Evolutionary conservation across 495 filamentous ascomycete species (phyloP), one percentile per base, ranked within the genome.

Genomic region (Aeminium ludgeri): DNA sequence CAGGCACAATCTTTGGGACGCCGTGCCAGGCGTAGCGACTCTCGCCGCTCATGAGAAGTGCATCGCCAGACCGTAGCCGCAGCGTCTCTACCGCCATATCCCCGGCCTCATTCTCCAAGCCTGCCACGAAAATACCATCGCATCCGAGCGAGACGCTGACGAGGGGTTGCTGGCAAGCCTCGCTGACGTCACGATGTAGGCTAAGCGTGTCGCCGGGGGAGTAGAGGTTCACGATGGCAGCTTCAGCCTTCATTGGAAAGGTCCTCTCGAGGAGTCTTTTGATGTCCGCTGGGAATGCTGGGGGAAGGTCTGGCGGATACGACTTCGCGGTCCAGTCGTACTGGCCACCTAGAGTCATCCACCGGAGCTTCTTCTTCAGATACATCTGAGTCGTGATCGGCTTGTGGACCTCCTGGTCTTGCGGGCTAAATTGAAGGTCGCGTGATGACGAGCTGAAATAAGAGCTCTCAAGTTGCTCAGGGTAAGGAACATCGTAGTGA

Each of bases 171-270:
- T 79, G 70, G 33, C 72, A 74, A 45, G 76, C 68, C 58, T 95
- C 87, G 41, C 82, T 85, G 27, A 95, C 80, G 52, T 96, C 87
- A 0, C 89, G 76, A 58, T 95, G 87, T 51, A 86, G 66, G 53
- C 79, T 82, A 47, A 94, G 73, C 11, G 76, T 86, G 53, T 95
- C 87, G 23, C 82, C 80, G 0, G 87, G 80, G 0, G 74, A 77
- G 55, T 96, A 94, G 30, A 95, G 54, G 56, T 95, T 95, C 44
- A 92, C 69, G 18, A 95, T 95, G 19, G 87, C 89, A 8, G 87
- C 84, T 61, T 92, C 76, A 0, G 87, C 70, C 17, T 66, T 62
- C 28, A 73, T 70, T 0, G 80, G 76, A 46, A 89, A 91, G 0
- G 83, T 56, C 0, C 61, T 58, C 13, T 68, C 64, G 10, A 92